Conservation (phyloP, 2,329 filamentous ascomycete species). For the Penicillium fuscoglaucum region DNA sequence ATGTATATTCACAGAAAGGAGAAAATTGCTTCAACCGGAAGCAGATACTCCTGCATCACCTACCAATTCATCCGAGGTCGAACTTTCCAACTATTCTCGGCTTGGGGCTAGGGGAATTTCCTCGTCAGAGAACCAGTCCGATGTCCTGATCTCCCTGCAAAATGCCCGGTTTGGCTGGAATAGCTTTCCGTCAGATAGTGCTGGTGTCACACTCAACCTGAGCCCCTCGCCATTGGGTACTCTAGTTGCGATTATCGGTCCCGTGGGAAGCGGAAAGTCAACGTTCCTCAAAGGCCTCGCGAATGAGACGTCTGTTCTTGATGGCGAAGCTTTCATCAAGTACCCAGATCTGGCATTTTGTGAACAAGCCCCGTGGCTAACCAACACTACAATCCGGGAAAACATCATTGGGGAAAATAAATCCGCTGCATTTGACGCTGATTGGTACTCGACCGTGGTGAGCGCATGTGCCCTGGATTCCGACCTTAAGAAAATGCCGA, state of each 20-base stretch:
- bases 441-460: conserved; percentile 19
- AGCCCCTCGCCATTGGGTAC: conserved; percentile 20
- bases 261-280: conserved; percentile 53
- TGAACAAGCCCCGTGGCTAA: conserved; percentile 29
- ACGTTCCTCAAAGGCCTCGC: conserved; percentile 42
- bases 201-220: conserved; percentile 4
- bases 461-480: conserved; percentile 26
- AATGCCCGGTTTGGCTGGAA: conserved; percentile 16
- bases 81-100: no score
- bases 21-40: no score
- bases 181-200: not conserved
- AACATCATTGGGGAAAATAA: conserved; percentile 30
- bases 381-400: conserved; percentile 30
- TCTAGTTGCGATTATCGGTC: conserved; percentile 45
- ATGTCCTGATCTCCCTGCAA: not conserved
- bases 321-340: conserved; percentile 16
- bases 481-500: conserved; percentile 32
- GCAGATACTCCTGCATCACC: no score
- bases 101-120: no score
- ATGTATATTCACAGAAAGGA: no score
- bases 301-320: conserved; percentile 28
- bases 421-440: conserved; percentile 11
- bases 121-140: no score
- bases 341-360: conserved; percentile 28
- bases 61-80: no score